Base-by-base conservation (phyloP, 2,329 filamentous ascomycete species). In the Ascocoryne sarcoides region DNA sequence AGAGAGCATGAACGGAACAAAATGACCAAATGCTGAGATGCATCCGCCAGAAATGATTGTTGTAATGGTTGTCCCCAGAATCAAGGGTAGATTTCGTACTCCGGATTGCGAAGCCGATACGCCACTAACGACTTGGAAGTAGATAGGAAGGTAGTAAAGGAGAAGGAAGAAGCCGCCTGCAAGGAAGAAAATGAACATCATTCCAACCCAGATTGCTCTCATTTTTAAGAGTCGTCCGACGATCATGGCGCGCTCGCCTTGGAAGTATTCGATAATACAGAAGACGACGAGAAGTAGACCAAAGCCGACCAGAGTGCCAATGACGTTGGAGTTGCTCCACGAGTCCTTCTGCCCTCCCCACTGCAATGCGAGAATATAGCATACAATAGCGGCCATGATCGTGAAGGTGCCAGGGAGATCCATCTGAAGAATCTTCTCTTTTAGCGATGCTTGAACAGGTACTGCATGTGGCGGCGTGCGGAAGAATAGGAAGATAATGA, bases 181-280 rank as follows among this genome's bases (percentile, higher is more conserved):
- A 14, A 71, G 60, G 39, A 67, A 62, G 21, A 68, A 61, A 17
- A 62, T 60, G 30, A 64, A 67, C 4, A 65, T 8, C 18, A 62
- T 60, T 16, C 63, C 61, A 8, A 63, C 54, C 56, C 61, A 64
- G n/a, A 75, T 62, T 17, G 65, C 55, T 1, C 69, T 62, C 26
- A 63, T 60, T 10, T 52, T 55, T 5, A 74, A 38, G 21, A 76
- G 58, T 0, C 65, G 64, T 1, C 64, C 59, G 0, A 68, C 65
- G 2, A 76, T 60, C 63, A 75, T 73, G 23, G 71, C 70, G 2
- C 62, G 56, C 16, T 69, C 66, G 4, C 68, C 69, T 43, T 66
- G 62, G 26, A 50, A 65, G 39, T 54, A 66, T 46, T 70, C 63
- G 8, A 62, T 53, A 12, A 57, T 42, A 5, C 47, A 46, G 53